A percentile compares a stretch with the other conserved stretches of the same genome.
phyloP scores from a whole-genome alignment of 148 eudicot genomes.

The Persicaria tinctoria region DNA sequence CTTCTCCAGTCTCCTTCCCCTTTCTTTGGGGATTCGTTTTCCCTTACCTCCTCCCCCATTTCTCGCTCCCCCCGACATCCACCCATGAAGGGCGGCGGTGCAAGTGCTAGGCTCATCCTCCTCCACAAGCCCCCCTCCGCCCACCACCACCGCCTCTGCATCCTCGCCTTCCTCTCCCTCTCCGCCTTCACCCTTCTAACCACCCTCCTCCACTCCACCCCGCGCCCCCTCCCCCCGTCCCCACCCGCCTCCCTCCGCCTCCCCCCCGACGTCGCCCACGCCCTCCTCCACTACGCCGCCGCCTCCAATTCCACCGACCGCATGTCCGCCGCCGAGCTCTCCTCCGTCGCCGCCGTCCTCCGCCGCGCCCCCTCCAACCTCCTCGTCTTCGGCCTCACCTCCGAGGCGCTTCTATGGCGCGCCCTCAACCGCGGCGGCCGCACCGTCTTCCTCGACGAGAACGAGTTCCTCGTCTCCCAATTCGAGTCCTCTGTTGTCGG shows the following conservation, averaged over 20 bases:
- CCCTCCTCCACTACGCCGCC: constrained; percentile 10
- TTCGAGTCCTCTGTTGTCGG: constrained; percentile 34
- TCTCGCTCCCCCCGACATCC: too few relatives aligned
- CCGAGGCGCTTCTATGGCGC: constrained; percentile 76
- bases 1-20: too few relatives aligned
- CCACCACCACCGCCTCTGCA: constrained; percentile 1
- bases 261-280: background rate
- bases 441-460: constrained; percentile 68
- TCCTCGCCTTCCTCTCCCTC: background rate
- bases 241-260: background rate
- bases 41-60: background rate
- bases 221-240: background rate
- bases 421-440: constrained; percentile 56
- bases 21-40: too few relatives aligned
- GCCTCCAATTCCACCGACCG: constrained; percentile 6
- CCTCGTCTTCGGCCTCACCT: constrained; percentile 61
- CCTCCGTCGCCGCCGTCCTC: background rate
- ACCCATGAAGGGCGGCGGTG: background rate
- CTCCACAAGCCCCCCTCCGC: constrained; percentile 1
- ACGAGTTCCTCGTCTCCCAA: constrained; percentile 28
- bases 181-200: background rate
- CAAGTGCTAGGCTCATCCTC: background rate
- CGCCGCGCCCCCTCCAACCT: constrained; percentile 41
- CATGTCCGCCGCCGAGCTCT: constrained; percentile 3
- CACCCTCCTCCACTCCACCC: background rate